These are phyloP conservation scores for Tolypocladium cylindrosporum DNA, from an alignment of 2,329 filamentous ascomycete genomes.

Conservation along the genomic window DNA sequence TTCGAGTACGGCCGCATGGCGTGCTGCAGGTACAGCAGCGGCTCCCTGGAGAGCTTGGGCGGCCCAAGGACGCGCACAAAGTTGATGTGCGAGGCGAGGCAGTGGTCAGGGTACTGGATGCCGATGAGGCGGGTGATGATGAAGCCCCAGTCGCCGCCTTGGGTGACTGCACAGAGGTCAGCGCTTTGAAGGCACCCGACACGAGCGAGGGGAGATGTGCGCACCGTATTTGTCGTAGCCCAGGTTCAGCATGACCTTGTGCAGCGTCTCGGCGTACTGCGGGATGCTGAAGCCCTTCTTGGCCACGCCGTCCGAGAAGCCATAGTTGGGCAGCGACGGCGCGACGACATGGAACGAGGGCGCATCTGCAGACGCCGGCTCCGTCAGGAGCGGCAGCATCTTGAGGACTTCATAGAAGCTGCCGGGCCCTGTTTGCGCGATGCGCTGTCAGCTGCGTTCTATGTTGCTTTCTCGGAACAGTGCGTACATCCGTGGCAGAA, in stretches of 20 bases:
- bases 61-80: not conserved
- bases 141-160: slow-evolving; percentile 65
- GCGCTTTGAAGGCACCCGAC: not conserved
- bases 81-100: slow-evolving; percentile 46
- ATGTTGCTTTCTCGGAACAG: too few relatives aligned
- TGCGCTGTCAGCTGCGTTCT: not conserved
- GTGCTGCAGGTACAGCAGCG: not conserved
- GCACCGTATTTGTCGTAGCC: slow-evolving; percentile 36
- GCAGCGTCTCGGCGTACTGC: slow-evolving; percentile 42
- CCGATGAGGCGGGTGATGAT: slow-evolving; percentile 54
- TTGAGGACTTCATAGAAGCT: slow-evolving; percentile 58
- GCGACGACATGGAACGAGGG: slow-evolving; percentile 46
- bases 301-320: slow-evolving; percentile 18
- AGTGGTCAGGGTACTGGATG: slow-evolving; percentile 40
- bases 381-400: slow-evolving; percentile 39
- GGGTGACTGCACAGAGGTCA: slow-evolving; percentile 23
- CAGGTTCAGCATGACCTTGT: slow-evolving; percentile 59
- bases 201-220: not conserved
- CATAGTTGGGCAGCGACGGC: slow-evolving; percentile 47
- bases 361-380: slow-evolving; percentile 14
- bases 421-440: slow-evolving; percentile 41
- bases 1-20: not conserved
- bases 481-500: slow-evolving; percentile 28
- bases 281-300: slow-evolving; percentile 20
- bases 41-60: not conserved